These are phyloP conservation scores for Ligustrum vulgare DNA, from an alignment of 257 asterid genomes.

Conservation along the genomic window DNA sequence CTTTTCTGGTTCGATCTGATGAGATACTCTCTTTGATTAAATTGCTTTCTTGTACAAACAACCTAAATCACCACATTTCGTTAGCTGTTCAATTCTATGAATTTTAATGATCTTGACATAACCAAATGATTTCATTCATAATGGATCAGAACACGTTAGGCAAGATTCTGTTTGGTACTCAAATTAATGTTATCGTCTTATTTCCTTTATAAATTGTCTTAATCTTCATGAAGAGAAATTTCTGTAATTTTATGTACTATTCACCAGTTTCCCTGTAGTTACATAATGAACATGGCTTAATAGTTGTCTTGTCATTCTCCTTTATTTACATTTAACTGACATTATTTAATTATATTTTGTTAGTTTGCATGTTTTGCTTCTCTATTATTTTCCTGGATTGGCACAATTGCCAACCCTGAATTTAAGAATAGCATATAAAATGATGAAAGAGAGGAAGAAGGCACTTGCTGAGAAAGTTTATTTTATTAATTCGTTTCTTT, in stretches of 20 bases:
- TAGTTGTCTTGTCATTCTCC: neutral
- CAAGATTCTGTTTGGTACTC: neutral
- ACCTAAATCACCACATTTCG: neutral
- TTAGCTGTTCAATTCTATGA: neutral
- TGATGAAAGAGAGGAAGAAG: neutral
- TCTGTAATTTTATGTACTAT: neutral
- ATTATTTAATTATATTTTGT: neutral
- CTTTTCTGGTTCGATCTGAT: neutral
- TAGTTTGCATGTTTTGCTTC: neutral
- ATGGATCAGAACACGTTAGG: neutral
- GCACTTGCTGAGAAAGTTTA: no score
- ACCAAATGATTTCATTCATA: neutral
- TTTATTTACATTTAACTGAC: neutral
- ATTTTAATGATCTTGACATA: neutral
- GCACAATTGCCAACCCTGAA: neutral
- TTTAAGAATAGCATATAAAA: neutral
- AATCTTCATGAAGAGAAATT: neutral
- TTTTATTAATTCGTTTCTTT: no score
- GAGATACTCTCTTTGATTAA: neutral
- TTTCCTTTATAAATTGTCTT: neutral
- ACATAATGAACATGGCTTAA: neutral
- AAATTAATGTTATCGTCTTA: neutral
- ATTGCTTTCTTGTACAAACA: neutral
- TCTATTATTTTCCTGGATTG: neutral
- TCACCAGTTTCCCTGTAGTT: neutral